phyloP scores from a whole-genome alignment of 164 flowering plant species.

The Vitis labrusca region DNA sequence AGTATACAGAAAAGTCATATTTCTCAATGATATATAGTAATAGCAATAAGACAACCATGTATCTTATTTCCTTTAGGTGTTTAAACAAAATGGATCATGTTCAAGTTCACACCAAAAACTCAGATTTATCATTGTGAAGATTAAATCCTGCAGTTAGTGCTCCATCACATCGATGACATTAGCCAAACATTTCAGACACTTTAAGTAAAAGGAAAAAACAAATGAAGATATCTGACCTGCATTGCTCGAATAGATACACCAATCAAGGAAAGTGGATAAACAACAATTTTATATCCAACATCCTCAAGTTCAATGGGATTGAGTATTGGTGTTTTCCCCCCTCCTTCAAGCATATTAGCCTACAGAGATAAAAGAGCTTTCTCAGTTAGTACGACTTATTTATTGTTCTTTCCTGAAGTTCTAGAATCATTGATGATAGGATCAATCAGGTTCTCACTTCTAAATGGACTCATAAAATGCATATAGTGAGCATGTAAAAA shows the following conservation, averaged over 20 bases:
- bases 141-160: no score
- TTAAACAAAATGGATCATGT: no score
- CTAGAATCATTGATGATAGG: not conserved
- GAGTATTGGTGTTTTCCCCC: slow-evolving; percentile 91
- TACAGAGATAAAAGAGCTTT: slow-evolving; percentile 24
- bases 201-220: not conserved
- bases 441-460: no score
- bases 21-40: no score
- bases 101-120: no score
- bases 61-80: no score
- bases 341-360: slow-evolving; percentile 99
- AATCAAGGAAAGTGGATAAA: slow-evolving; percentile 87
- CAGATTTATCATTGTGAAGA: no score
- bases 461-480: no score
- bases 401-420: not conserved
- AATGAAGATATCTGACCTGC: slow-evolving; percentile 50
- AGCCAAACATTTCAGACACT: not conserved
- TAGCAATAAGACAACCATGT: no score
- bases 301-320: slow-evolving; percentile 83
- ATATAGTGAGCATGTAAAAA: no score
- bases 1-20: no score
- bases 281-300: slow-evolving; percentile 78
- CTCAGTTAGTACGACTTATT: not conserved
- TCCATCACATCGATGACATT: no score
- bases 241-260: slow-evolving; percentile 92